phyloP scores from a whole-genome alignment of 1,284 basidiomycete species.

The Anthracocystis panici-leucophaei region DNA sequence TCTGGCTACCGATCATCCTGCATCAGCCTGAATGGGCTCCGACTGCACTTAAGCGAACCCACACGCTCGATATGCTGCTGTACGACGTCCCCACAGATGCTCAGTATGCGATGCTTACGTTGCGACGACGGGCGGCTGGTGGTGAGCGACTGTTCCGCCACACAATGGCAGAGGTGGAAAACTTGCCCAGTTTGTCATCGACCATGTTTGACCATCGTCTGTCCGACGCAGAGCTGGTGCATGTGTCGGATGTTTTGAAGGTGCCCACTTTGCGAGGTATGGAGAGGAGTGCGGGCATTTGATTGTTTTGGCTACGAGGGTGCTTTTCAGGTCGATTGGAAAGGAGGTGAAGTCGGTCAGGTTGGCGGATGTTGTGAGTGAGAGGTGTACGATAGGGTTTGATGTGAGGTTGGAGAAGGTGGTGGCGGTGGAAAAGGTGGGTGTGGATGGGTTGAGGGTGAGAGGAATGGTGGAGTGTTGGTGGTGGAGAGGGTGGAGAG shows the following conservation, averaged over 20 bases:
- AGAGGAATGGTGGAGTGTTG: conserved; percentile 28
- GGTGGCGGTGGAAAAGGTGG: conserved; percentile 15
- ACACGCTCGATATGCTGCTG: conserved; percentile 42
- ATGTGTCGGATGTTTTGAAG: conserved; percentile 29
- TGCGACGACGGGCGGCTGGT: conserved; percentile 41
- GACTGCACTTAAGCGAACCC: conserved; percentile 15
- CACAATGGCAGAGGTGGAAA: not conserved
- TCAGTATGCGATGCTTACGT: conserved; percentile 45
- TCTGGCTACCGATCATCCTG: conserved; percentile 45
- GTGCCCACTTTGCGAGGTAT: conserved; percentile 16
- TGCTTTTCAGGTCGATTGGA: conserved; percentile 31
- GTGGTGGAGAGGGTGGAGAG: conserved; percentile 12
- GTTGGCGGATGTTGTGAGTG: conserved; percentile 11
- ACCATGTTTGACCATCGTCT: conserved; percentile 34
- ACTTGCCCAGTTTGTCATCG: conserved; percentile 10
- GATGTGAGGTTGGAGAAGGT: conserved; percentile 39
- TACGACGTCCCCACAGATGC: conserved; percentile 59
- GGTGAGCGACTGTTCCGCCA: conserved; percentile 40
- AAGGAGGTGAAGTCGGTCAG: conserved; percentile 3
- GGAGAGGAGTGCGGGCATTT: conserved; percentile 21
- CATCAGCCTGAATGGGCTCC: conserved; percentile 50
- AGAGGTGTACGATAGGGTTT: conserved; percentile 25
- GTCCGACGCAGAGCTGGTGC: conserved; percentile 24
- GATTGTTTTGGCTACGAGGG: conserved; percentile 20
- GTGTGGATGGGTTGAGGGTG: conserved; percentile 10